These are phyloP conservation scores for Pythium volutum DNA, from an alignment of 352 stramenopile genomes.

Conservation along the genomic window DNA sequence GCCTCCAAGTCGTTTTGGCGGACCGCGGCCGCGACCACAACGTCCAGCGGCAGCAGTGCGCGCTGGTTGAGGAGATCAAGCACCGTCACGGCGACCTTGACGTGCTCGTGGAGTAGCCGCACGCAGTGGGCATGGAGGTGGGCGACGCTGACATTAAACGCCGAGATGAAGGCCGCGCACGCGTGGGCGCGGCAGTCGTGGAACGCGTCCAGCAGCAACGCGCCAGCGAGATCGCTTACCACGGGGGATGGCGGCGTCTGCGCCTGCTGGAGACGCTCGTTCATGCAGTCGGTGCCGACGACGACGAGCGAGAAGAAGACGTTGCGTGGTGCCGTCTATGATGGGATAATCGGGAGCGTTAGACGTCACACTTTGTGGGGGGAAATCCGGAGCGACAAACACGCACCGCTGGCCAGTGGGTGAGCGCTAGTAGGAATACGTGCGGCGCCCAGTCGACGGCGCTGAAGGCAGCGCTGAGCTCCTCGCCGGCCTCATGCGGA, in stretches of 20 bases:
- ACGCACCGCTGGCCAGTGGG: slow-evolving; percentile 21
- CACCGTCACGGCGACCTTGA: slow-evolving; percentile 39
- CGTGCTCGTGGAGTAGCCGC: slow-evolving; percentile 27
- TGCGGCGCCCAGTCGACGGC: slow-evolving; percentile 16
- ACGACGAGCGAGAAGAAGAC: slow-evolving; percentile 20
- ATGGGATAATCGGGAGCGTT: neutral
- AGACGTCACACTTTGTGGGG: no score
- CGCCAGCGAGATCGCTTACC: slow-evolving; percentile 40
- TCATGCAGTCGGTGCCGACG: slow-evolving; percentile 25
- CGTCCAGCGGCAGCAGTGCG: slow-evolving; percentile 36
- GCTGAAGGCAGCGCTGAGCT: slow-evolving; percentile 9
- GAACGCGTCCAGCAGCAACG: slow-evolving; percentile 37
- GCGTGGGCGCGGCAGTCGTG: slow-evolving; percentile 23
- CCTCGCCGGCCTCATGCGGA: neutral
- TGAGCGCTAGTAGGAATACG: slow-evolving; percentile 17
- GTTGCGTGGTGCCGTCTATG: slow-evolving; percentile 10
- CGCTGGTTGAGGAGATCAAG: slow-evolving; percentile 44
- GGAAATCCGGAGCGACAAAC: no score
- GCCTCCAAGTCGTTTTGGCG: slow-evolving; percentile 51
- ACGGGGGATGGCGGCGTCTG: slow-evolving; percentile 19
- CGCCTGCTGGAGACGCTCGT: slow-evolving; percentile 1
- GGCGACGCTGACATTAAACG: slow-evolving; percentile 34
- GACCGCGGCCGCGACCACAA: slow-evolving; percentile 40
- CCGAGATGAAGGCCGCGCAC: slow-evolving; percentile 30
- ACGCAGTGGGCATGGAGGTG: slow-evolving; percentile 33